Percentiles rank a stretch among this genome's conserved stretches.
Conservation (phyloP, 768 basidiomycete species). For the Galerina sulciceps region DNA sequence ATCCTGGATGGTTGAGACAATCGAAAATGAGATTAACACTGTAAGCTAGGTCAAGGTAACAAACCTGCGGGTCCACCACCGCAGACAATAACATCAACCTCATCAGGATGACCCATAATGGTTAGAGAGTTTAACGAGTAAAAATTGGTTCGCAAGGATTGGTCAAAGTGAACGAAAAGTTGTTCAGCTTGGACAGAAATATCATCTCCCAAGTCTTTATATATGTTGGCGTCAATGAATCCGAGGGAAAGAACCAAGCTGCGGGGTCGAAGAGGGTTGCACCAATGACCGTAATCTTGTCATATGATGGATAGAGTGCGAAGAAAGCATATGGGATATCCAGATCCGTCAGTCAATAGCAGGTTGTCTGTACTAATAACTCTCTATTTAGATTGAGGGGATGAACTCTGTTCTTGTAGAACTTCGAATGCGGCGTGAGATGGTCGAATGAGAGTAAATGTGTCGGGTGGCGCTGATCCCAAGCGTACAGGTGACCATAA, state of each 20-base stretch:
- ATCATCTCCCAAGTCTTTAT: constrained; percentile 6
- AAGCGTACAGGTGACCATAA: constrained; percentile 22
- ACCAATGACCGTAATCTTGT: constrained; percentile 17
- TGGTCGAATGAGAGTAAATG: constrained; percentile 9
- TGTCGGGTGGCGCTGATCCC: constrained; percentile 14
- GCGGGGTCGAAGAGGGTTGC: constrained; percentile 11
- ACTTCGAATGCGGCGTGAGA: constrained; percentile 19
- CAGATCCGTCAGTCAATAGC: constrained; percentile 10
- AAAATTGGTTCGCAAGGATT: constrained; percentile 2
- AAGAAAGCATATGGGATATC: constrained; percentile 15
- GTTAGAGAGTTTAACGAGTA: not conserved
- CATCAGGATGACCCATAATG: constrained; percentile 60
- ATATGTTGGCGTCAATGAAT: constrained; percentile 17
- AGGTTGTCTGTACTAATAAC: constrained; percentile 12
- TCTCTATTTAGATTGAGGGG: constrained; percentile 21
- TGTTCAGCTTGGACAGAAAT: constrained; percentile 13
- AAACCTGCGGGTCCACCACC: constrained; percentile 71
- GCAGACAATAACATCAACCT: constrained; percentile 73
- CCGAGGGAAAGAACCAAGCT: constrained; percentile 18
- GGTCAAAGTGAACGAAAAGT: not conserved
- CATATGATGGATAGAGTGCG: constrained; percentile 27
- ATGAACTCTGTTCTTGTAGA: constrained; percentile 2
- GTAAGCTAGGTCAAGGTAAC: not conserved
- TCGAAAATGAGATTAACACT: not conserved
- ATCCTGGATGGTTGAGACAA: constrained; percentile 39